Evolutionary conservation across 148 eudicot species (phyloP), one percentile per base, ranked within the genome.

Genomic region (Suaeda aralocaspica): DNA sequence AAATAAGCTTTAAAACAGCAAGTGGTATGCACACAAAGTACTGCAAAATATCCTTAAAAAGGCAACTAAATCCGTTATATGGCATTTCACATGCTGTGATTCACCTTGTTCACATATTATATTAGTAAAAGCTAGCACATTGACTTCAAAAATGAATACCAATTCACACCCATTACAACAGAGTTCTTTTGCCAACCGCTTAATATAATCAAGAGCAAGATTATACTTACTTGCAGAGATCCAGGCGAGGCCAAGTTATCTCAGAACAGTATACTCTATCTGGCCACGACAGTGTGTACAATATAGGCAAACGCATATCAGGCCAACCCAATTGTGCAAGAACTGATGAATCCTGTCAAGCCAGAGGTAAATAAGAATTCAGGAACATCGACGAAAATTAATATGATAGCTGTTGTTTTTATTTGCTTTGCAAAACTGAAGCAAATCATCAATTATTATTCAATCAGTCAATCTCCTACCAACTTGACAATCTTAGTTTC

Each of bases 261-360:
- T 95, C 99, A 60, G 99, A 95, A 51, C 99, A 95, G 82, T 84
- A 80, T 61, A 91, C 39, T 79, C 99, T 89, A 10, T 95, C 97
- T 21, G 99, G 99, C 99, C 99, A 95, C 22, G 99, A 91, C 69
- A 95, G 25, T n/a, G 99, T 95, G 81, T 95, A 95, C 24, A 95
- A 81, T 57, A 95, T 89, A 15, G 99, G 99, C 66, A 95, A 73
- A 46, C 99, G 89, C 99, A 95, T 95, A 75, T 95, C 99, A 73
- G 97, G 97, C 99, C 99, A 91, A 55, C 99, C 97, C 80, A 95
- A 59, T 78, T 95, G 99, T 63, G 99, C 99, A 41, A 95, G 76
- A 30, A 95, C 87, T 61, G 97, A 91, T 55, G 99, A 95, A 85
- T 95, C 99, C 97, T 91, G 82, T 52, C 70, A 76, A 24, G 29